Evolutionary conservation across 352 stramenopile species (phyloP).

Genomic region (Pythium guiyangense): DNA sequence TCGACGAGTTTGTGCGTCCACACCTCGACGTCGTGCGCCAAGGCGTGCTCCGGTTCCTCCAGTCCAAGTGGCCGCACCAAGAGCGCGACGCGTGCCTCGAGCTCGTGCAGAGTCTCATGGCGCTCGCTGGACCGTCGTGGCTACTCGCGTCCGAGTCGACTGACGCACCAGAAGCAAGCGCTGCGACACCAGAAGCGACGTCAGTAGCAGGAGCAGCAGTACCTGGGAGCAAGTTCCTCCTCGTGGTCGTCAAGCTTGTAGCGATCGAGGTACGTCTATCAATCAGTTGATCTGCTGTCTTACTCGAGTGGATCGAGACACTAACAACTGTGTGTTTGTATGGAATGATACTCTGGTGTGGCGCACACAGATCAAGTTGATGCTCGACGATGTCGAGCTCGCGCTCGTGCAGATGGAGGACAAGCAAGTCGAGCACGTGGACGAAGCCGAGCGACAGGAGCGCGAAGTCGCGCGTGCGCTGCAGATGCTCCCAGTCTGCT

Average conservation of each 20-base stretch:
- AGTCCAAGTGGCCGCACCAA: slow-evolving; percentile 64
- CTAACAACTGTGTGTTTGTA: no score
- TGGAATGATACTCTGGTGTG: neutral
- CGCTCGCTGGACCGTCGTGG: slow-evolving; percentile 51
- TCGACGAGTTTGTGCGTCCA: slow-evolving; percentile 41
- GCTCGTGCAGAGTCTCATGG: slow-evolving; percentile 58
- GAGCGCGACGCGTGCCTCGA: slow-evolving; percentile 63
- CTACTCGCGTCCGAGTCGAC: slow-evolving; percentile 50
- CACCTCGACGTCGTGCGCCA: slow-evolving; percentile 54
- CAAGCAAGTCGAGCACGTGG: slow-evolving; percentile 32
- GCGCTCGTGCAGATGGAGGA: slow-evolving; percentile 69
- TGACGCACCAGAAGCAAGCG: neutral
- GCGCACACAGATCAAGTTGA: slow-evolving; percentile 67
- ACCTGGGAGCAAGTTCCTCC: slow-evolving; percentile 62
- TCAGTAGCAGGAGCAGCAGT: slow-evolving; percentile 40
- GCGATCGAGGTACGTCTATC: slow-evolving; percentile 52
- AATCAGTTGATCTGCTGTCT: neutral
- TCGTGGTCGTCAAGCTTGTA: slow-evolving; percentile 77
- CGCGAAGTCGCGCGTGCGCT: slow-evolving; percentile 54
- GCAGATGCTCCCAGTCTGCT: slow-evolving; percentile 67
- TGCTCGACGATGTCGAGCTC: slow-evolving; percentile 79
- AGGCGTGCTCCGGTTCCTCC: slow-evolving; percentile 58
- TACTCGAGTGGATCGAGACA: neutral
- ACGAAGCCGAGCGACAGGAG: slow-evolving; percentile 38
- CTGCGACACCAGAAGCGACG: no score